Base-by-base conservation (phyloP, 2,329 filamentous ascomycete species). In the Trichoderma koningii region DNA sequence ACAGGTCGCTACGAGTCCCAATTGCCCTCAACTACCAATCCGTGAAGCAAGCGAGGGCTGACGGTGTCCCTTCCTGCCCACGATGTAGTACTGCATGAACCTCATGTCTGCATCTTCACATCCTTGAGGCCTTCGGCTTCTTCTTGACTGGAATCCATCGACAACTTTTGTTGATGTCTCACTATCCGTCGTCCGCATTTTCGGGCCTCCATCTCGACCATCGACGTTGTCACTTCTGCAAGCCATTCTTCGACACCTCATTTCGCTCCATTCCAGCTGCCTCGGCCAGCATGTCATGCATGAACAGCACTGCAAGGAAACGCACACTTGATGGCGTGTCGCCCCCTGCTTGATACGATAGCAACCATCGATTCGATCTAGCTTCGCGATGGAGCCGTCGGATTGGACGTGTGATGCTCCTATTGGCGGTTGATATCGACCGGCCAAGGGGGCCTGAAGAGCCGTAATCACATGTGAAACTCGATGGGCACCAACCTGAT, bases 391-490 rank as follows among this genome's bases (percentile, higher is more conserved):
- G 60, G 60, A 42, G 60, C 56, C 28, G 41, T 53, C 38, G 60
- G 10, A 63, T 26, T 63, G 60, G 60, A 63, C 60, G 60, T 63
- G 60, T 50, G 48, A 55, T 55, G 41, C 26, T 63, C 60, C 51
- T 12, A 63, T 63, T 63, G 60, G 60, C 55, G 50, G 50, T 23
- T 44, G 60, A 63, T 63, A 63, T 53, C n/a, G 47, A 23, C 45
- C 14, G 4, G 42, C 5, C 50, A 45, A 42, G 50, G 55, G 51
- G 41, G 41, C 50, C 41, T 47, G 38, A 45, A 47, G 15, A 21
- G 48, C 12, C 41, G 30, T 21, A 47, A 63, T 63, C 60, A 63
- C 60, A 63, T 63, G 60, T 63, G 60, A 63, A 63, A 63, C 60
- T 55, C 50, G 15, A 62, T 21, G 47, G 59, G 59, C 59, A 53